phyloP scores from a whole-genome alignment of 129 eudicot genomes.

The Tagetes patula region DNA sequence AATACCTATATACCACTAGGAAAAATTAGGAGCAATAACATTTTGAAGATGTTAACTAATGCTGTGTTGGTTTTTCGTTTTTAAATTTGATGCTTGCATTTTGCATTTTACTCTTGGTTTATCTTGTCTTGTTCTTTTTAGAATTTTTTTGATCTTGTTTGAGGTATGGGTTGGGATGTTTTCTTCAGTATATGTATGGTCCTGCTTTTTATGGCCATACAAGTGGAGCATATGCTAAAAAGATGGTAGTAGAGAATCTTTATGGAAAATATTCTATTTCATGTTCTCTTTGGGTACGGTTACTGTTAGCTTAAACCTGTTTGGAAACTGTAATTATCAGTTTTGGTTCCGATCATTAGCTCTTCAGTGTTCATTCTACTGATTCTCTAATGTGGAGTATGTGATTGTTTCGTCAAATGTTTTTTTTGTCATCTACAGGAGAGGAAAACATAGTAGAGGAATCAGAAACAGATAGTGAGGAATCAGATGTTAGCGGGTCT shows the following conservation, averaged over 20 bases:
- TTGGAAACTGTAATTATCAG: not conserved
- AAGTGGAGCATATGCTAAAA: not conserved
- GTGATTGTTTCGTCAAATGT: not conserved
- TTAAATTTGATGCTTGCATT: not conserved
- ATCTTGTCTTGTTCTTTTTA: not conserved
- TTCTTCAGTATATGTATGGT: not conserved
- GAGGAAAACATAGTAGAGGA: slow-evolving; percentile 53
- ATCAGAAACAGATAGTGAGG: slow-evolving; percentile 90
- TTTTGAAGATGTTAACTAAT: not conserved
- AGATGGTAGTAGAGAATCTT: not conserved
- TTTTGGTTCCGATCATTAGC: not conserved
- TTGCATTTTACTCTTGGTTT: not conserved
- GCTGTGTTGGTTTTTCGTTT: not conserved
- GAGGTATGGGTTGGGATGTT: not conserved
- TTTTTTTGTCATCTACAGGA: slow-evolving; percentile 14
- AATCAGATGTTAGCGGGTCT: slow-evolving; percentile 87
- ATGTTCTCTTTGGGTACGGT: not conserved
- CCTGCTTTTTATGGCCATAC: not conserved
- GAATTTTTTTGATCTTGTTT: not conserved
- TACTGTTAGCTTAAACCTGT: not conserved
- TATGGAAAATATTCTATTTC: not conserved
- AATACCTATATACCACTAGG: not conserved
- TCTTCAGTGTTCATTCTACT: not conserved
- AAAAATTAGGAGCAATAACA: not conserved
- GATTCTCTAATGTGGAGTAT: not conserved